These are phyloP conservation scores for Petunia secreta DNA, from an alignment of 257 asterid genomes.

Conservation along the genomic window DNA sequence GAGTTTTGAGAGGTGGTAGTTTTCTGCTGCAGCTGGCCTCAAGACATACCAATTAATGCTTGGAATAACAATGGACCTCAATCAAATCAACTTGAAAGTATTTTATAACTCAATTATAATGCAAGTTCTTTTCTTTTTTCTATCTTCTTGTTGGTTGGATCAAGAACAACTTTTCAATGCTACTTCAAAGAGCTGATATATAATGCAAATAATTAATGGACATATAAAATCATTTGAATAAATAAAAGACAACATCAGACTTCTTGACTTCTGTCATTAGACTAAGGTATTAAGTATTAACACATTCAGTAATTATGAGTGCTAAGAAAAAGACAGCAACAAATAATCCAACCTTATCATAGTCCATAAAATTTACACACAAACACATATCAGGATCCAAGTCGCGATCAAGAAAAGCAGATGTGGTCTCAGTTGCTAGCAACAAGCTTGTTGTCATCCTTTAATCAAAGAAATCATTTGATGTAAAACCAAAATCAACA, in stretches of 20 bases:
- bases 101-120: background rate
- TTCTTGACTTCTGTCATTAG: background rate
- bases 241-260: background rate
- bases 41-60: constrained; percentile 18
- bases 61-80: background rate
- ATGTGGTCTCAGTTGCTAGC: constrained; percentile 1
- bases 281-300: background rate
- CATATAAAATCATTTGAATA: background rate
- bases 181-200: background rate
- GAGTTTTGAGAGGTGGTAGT: background rate
- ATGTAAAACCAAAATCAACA: constrained; percentile 6
- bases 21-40: background rate
- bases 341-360: background rate
- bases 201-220: background rate
- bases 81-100: background rate
- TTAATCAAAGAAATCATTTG: constrained; percentile 11
- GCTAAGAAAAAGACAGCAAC: background rate
- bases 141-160: background rate
- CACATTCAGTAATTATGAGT: background rate
- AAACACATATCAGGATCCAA: background rate
- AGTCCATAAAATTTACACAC: background rate
- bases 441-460: background rate
- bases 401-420: constrained; percentile 9
- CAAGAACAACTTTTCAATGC: background rate
- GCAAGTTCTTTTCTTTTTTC: background rate